Evolutionary conservation across 2,329 filamentous ascomycete genomes (phyloP), one percentile per base, ranked within the genome.

Genomic region (Atkinsonella hypoxylon): DNA sequence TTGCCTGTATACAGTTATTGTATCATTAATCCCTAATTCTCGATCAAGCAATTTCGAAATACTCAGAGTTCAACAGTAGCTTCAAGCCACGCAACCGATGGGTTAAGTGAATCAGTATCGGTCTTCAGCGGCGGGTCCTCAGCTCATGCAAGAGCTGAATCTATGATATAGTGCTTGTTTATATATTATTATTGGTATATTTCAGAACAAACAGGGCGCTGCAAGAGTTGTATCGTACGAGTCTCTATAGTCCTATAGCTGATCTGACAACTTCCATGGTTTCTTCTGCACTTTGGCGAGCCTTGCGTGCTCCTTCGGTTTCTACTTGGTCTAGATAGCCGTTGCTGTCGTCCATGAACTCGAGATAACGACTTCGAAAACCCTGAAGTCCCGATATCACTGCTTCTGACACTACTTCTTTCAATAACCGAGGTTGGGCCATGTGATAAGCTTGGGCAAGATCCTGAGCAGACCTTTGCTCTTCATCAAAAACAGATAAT

Each of bases 401-500:
- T 2, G 73, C 72, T 18, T 79, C 74, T 0, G 79, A 76, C 5
- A 88, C 80, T 57, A 72, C 69, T 7, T 76, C 73, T 65, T 74
- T 74, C 34, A 74, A 61, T 7, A 62, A 53, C 17, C 62, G 66
- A 1, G 71, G 65, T 18, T 62, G 60, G 20, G 72, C 61, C 1
- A 67, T 64, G 5, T 62, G 62, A 45, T 70, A 68, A 8, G 62
- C 61, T 12, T 62, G 51, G 2, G 68, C 74, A 18, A 79, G 57
- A 41, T 73, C 62, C 43, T 59, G 55, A 1, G 72, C 65, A 12
- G 61, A 69, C 47, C 71, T 67, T 3, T 61, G 59, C 26, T 65
- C 58, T 4, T 63, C 57, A 49, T 83, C 78, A 58, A 91, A 80
- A 54, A 87, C 79, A 22, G 81, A 82, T n/a, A 91, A 69, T 15